Conservation (phyloP, 352 stramenopile genomes). For the Globisporangium alternatum region DNA sequence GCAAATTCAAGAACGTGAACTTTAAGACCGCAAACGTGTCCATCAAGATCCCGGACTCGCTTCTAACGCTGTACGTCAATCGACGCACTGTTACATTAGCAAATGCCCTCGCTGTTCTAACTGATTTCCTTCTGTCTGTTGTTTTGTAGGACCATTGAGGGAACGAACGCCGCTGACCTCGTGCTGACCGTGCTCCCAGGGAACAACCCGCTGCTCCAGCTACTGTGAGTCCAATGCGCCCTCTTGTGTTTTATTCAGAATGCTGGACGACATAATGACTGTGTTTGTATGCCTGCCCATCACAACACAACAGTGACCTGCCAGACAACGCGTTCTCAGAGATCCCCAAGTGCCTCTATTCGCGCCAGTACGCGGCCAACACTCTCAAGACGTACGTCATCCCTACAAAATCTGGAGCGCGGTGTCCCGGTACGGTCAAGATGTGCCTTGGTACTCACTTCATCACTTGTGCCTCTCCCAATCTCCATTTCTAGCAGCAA, state of each 20-base stretch:
- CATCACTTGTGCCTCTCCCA: background rate
- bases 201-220: constrained; percentile 1
- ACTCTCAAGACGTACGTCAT: constrained; percentile 26
- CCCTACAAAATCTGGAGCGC: background rate
- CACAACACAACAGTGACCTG: constrained; percentile 21
- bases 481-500: constrained; percentile 5
- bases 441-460: background rate
- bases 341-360: constrained; percentile 32
- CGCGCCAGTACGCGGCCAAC: constrained; percentile 18
- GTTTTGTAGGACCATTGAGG: constrained; percentile 18
- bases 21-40: constrained; percentile 16
- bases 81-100: background rate
- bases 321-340: constrained; percentile 16
- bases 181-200: constrained; percentile 13
- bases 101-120: background rate
- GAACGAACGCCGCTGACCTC: constrained; percentile 21
- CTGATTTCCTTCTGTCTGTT: background rate
- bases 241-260: background rate
- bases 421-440: too few species aligned
- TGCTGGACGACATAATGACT: background rate
- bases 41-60: constrained; percentile 16
- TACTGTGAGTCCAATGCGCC: constrained; percentile 8
- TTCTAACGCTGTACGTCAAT: constrained; percentile 24
- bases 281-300: background rate
- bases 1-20: constrained; percentile 26